Base-by-base conservation (phyloP, 495 filamentous ascomycete genomes). In the Daldinia vernicosa region DNA sequence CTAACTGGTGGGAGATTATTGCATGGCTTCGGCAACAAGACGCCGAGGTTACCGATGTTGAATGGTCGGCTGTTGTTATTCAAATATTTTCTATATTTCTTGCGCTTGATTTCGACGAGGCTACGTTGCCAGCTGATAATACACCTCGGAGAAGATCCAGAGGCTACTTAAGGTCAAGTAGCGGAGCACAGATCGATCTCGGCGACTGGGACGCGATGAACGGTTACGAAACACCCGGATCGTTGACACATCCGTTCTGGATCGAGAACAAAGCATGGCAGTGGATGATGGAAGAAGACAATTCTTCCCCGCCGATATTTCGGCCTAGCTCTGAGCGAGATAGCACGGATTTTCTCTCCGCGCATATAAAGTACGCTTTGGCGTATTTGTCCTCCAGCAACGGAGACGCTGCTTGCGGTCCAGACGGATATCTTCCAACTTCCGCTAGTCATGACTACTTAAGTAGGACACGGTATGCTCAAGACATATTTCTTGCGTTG, bases 21-120 rank as follows among this genome's bases (percentile, higher is more conserved):
- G 87, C 88, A 67, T 93, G 90, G 89, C 84, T 93, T 33, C 82
- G 83, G 37, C 74, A 77, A 30, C 82, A 83, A 51, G 83, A 85
- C 9, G 77, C 78, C 6, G 75, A 80, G n/a, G 80, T 82, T 22
- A 81, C 78, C 32, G 86, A 94, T 61, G 52, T 80, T 3, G 94
- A 98, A 74, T 97, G 93, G 93, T 92, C 89, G 8, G 89, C 91
- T 4, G 80, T 93, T 54, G 87, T 92, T 5, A 83, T 95, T 52
- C 85, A 90, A 4, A 71, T 97, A 2, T 89, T 96, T 68, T 71
- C 84, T 14, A 77, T 80, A 51, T 83, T 80, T 60, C 69, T 85
- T n/a, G 79, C 75, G 35, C 63, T 85, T 6, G 78, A 79, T 3
- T 22, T 72, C 24, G 65, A 74, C 5, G 60, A 75, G 17, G 24